A percentile compares a stretch with the other conserved stretches of the same genome.
phyloP scores from a whole-genome alignment of 176 grass and related monocot species.

The Bromus sterilis region DNA sequence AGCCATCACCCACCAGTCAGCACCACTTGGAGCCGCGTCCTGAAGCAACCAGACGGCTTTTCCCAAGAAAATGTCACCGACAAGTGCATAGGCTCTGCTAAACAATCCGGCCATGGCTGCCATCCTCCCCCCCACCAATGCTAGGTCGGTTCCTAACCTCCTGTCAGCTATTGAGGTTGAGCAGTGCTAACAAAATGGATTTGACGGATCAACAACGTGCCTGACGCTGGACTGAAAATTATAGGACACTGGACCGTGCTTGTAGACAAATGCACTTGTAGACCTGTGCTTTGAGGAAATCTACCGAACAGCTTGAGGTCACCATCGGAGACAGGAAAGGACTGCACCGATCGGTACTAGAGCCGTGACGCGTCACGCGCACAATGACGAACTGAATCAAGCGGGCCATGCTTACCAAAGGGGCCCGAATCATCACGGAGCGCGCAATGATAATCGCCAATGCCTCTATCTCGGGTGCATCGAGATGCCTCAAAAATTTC shows the following conservation, averaged over 20 bases:
- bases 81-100: constrained; percentile 12
- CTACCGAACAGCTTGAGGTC: background rate
- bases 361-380: background rate
- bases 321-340: background rate
- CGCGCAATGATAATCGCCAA: background rate
- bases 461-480: background rate
- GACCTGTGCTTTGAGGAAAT: background rate
- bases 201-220: background rate
- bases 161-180: background rate
- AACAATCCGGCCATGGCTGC: background rate
- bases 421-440: background rate
- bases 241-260: background rate
- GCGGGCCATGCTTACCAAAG: background rate
- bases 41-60: background rate
- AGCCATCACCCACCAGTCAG: constrained; percentile 32
- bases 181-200: background rate
- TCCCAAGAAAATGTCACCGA: background rate
- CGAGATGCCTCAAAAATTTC: background rate
- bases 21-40: background rate
- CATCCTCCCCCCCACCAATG: background rate
- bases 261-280: background rate
- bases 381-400: background rate
- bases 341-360: constrained; percentile 3
- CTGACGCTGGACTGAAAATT: background rate
- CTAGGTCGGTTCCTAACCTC: background rate